These are phyloP conservation scores for Pouteria glomerata DNA, from an alignment of 148 eudicot species.

Conservation along the genomic window DNA sequence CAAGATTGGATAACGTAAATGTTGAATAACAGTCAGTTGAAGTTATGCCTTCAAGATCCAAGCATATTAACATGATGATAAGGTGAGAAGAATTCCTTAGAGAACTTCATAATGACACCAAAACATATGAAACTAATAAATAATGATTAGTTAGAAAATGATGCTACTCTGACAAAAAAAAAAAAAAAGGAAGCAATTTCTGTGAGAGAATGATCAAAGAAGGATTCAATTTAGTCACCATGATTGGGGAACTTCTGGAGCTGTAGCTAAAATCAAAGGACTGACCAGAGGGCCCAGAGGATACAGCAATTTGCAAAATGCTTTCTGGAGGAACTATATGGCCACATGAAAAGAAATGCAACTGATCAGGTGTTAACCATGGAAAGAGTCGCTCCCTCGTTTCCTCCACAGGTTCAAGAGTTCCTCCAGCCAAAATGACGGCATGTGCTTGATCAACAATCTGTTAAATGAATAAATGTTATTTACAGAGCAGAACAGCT, in stretches of 20 bases:
- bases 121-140: background rate
- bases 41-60: background rate
- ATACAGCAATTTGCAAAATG: constrained; percentile 75
- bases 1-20: background rate
- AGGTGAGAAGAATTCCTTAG: background rate
- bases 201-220: background rate
- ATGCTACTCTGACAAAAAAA: background rate
- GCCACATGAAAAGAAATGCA: constrained; percentile 88
- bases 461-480: constrained; percentile 28
- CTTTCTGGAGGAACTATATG: constrained; percentile 87
- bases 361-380: constrained; percentile 41
- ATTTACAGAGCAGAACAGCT: background rate
- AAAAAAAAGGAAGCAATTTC: background rate
- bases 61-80: background rate
- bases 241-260: constrained; percentile 58
- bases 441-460: constrained; percentile 79
- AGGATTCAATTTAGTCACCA: constrained; percentile 42
- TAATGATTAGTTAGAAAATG: background rate
- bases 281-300: constrained; percentile 79
- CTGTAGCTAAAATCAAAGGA: constrained; percentile 81
- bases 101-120: background rate
- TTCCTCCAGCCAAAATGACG: constrained; percentile 84
- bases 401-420: constrained; percentile 91
- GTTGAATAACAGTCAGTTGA: background rate
- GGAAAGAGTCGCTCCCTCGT: constrained; percentile 87